These are phyloP conservation scores for Falciphora oryzae DNA, from an alignment of 2,329 filamentous ascomycete species.

Conservation along the genomic window DNA sequence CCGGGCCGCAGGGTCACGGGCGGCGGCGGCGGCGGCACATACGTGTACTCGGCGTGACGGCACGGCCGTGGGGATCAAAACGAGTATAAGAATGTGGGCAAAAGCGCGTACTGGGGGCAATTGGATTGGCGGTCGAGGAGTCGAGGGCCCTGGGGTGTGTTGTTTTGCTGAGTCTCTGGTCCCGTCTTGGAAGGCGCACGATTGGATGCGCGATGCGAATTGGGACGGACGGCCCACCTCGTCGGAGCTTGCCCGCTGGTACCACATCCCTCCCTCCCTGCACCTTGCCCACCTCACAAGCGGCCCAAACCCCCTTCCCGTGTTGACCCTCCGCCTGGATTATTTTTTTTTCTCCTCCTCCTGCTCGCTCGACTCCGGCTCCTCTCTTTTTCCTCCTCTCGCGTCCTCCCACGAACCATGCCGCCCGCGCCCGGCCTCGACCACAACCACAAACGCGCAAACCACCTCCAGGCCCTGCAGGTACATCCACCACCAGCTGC, in stretches of 20 bases:
- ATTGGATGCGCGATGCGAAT: conserved; percentile 8
- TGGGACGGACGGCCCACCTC: conserved; percentile 10
- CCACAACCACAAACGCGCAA: conserved; percentile 6
- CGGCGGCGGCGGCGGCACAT: conserved; percentile 10
- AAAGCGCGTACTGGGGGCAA: conserved; percentile 28
- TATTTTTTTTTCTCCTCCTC: conserved; percentile 6
- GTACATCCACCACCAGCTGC: not conserved
- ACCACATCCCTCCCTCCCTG: conserved; percentile 10
- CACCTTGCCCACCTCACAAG: conserved; percentile 10
- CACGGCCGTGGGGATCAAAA: conserved; percentile 44
- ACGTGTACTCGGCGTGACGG: conserved; percentile 34
- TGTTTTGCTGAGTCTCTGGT: conserved; percentile 6
- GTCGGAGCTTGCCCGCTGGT: conserved; percentile 8
- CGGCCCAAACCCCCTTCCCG: conserved; percentile 11
- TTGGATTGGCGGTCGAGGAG: conserved; percentile 27
- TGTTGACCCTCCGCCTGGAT: conserved; percentile 5
- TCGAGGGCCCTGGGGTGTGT: conserved; percentile 27
- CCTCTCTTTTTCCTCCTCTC: conserved; percentile 4
- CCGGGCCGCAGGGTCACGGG: not conserved
- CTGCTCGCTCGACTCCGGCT: not conserved
- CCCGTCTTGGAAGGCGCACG: not conserved
- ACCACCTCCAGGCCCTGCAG: not conserved
- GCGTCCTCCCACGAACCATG: not conserved
- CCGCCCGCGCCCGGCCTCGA: not conserved
- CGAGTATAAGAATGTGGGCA: conserved; percentile 58